Evolutionary conservation across 495 filamentous ascomycete genomes (phyloP), one percentile per base, ranked within the genome.

Genomic region (Daldinia vernicosa): DNA sequence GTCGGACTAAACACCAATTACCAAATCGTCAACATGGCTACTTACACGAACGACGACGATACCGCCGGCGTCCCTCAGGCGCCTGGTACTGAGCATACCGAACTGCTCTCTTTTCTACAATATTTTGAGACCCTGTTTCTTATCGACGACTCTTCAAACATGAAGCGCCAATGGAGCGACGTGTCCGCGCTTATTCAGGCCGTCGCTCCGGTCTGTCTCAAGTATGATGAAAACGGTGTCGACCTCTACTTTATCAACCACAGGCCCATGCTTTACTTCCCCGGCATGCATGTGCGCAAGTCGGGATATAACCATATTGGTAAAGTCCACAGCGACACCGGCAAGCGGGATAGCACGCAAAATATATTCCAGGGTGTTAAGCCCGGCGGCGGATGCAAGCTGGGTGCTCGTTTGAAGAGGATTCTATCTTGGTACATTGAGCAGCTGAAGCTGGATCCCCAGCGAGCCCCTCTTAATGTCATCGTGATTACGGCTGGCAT

Each of bases 211-310:
- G 43, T 63, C 8, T 72, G 69, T 35, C 69, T 72, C 22, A 53
- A 72, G 15, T 72, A 72, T 50, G 69, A 72, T 28, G 69, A 72
- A 47, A 72, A 72, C 54, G 69, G 69, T n/a, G 67, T 72, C 60
- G 69, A 72, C 55, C 37, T 72, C 54, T 72, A 72, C 60, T 72
- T 72, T 58, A 52, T 72, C 54, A 72, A 72, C 55, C 69, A 72
- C 50, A 60, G 69, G 11, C 69, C 69, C 35, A 63, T n/a, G n/a
- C 50, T 72, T 15, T 72, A 72, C 47, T 72, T 72, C 63, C 69
- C 69, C 1, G 69, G 69, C 5, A 72, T 72, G 64, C 63, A 60
- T 28, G 64, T 72, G 7, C 69, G 69, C 52, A 72, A 72, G 45
- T 72, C 69, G 11, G 69, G 69, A 14, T 72, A 72, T 30, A 72